Evolutionary conservation across 2,329 filamentous ascomycete genomes (phyloP), one percentile per base, ranked within the genome.

Genomic region (Penicillium sp.): DNA sequence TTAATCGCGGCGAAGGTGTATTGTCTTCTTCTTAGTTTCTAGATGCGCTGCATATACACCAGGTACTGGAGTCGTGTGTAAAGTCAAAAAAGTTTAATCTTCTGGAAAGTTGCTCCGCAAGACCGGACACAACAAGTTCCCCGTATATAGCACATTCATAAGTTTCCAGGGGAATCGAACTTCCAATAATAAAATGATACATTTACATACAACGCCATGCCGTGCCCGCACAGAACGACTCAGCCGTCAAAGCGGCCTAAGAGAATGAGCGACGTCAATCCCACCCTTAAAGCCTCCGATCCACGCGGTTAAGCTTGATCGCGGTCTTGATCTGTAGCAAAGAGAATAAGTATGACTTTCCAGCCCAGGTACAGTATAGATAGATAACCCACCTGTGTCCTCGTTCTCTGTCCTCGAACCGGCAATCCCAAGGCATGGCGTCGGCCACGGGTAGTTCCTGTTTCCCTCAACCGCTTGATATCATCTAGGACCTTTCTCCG

Each of bases 371-470:
- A n/a, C 48, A 46, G 3, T 57, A 59, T 49, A 23, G 47, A 49
- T 53, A 68, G 11, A 41, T 41, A 57, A 73, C 75, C 63, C 71
- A 88, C 86, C 83, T 90, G 94, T 75, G 83, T 91, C 75, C 91
- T 89, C 63, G 95, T 98, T 71, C 85, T 87, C 81, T 99, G 95
- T 69, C 95, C 95, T 69, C 95, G 86, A 58, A 95, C 94, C 4
- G 95, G 95, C 81, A 98, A 80, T 64, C 90, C 88, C 90, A 98
- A 93, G 61, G 94, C 94, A 82, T 99, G 95, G 68, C 95, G 84
- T 76, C 91, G 89, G 67, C 95, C 95, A 57, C 95, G 84, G 75
- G 96, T 96, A 4, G 90, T 89, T 54, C 93, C 93, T 82, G 97
- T 97, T 71, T 97, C 93, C 75, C 91, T 91, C 77, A 99, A 73